Percentiles rank a stretch among this genome's conserved stretches.
These are phyloP conservation scores for Colletotrichum euphorbiae DNA, from an alignment of 2,329 filamentous ascomycete species.

Conservation along the genomic window DNA sequence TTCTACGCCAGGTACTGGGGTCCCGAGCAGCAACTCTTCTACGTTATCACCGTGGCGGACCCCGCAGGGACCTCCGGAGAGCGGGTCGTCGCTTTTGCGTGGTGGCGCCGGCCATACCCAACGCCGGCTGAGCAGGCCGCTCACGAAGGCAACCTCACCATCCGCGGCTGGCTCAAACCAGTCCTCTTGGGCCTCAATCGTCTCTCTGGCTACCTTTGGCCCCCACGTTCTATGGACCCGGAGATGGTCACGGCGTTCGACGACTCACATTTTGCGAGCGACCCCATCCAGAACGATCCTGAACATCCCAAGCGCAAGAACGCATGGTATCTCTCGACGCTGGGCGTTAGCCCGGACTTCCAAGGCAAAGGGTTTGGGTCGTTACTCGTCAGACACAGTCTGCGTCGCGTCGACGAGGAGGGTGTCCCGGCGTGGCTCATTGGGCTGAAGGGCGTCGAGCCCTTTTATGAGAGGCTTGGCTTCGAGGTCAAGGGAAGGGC, in stretches of 20 bases:
- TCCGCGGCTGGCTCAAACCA: constrained; percentile 46
- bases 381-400: constrained; percentile 47
- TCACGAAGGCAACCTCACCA: constrained; percentile 32
- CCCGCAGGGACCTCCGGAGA: constrained; percentile 35
- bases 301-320: constrained; percentile 45
- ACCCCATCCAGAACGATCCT: constrained; percentile 43
- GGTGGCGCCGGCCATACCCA: constrained; percentile 48
- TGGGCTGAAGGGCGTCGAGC: constrained; percentile 47
- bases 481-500: constrained; percentile 50
- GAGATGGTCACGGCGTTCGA: constrained; percentile 43
- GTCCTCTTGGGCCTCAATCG: constrained; percentile 44
- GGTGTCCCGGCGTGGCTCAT: constrained; percentile 49
- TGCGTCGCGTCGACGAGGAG: constrained; percentile 46
- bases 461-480: constrained; percentile 49
- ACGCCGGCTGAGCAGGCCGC: constrained; percentile 27
- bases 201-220: constrained; percentile 45
- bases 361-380: constrained; percentile 50
- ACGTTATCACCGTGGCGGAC: constrained; percentile 45
- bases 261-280: constrained; percentile 44
- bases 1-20: constrained; percentile 50
- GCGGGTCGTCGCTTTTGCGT: constrained; percentile 48
- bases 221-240: constrained; percentile 42
- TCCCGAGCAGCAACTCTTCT: constrained; percentile 44
- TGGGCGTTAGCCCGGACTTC: constrained; percentile 47
- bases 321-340: constrained; percentile 51